A percentile compares a stretch with the other conserved stretches of the same genome.
phyloP scores from a whole-genome alignment of 768 basidiomycete genomes.

The Hortiboletus campestris region DNA sequence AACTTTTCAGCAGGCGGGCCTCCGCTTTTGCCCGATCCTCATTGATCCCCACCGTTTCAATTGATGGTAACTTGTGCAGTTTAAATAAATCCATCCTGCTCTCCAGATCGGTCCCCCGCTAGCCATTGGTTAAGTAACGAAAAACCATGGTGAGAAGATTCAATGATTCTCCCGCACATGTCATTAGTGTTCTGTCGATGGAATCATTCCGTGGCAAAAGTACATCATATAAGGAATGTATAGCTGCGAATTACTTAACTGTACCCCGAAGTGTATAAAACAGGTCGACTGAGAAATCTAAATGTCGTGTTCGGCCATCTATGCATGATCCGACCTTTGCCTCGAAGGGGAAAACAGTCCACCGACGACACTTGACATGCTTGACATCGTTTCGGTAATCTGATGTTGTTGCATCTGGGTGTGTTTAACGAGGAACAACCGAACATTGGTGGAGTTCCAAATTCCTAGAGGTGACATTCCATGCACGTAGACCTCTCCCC shows the following conservation, averaged over 20 bases:
- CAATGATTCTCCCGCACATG: background rate
- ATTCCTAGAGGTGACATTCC: constrained; percentile 84
- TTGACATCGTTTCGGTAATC: constrained; percentile 75
- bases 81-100: background rate
- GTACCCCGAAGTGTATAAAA: background rate
- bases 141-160: background rate
- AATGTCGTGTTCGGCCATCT: background rate
- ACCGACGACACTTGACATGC: constrained; percentile 78
- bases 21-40: constrained; percentile 3
- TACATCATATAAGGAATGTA: background rate
- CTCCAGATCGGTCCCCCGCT: background rate
- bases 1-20: constrained; percentile 5
- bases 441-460: constrained; percentile 88
- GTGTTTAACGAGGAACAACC: constrained; percentile 90
- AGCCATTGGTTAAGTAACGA: too few species aligned
- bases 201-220: background rate
- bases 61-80: background rate
- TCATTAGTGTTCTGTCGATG: background rate
- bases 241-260: background rate
- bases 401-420: constrained; percentile 66
- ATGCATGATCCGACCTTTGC: constrained; percentile 28
- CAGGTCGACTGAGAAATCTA: background rate
- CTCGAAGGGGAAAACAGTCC: constrained; percentile 58
- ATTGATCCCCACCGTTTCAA: background rate
- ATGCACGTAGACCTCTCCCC: constrained; percentile 94